Percentiles rank a stretch among this genome's conserved stretches.
Evolutionary conservation across 495 filamentous ascomycete genomes (phyloP).

Genomic region (Annulohypoxylon nitens): DNA sequence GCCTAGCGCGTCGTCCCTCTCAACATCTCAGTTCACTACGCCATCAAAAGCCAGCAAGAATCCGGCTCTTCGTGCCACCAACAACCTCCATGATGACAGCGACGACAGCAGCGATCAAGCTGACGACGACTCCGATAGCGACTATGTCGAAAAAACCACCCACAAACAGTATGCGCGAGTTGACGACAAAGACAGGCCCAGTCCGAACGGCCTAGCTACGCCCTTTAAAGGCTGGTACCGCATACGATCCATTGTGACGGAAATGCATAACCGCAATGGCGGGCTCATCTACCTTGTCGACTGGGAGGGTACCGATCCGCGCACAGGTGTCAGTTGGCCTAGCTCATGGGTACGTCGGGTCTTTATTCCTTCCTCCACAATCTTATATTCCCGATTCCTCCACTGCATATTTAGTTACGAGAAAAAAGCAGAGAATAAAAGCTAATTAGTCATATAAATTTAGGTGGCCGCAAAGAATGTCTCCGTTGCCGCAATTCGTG

Average conservation of each 20-base stretch:
- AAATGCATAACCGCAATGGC: conserved; percentile 19
- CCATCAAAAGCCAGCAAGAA: neutral
- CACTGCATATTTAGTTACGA: neutral
- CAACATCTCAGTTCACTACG: neutral
- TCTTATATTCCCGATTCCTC: neutral
- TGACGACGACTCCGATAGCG: neutral
- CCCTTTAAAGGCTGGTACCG: conserved; percentile 38
- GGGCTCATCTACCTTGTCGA: conserved; percentile 42
- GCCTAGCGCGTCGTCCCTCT: neutral
- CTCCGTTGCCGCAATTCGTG: conserved; percentile 26
- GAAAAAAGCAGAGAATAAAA: neutral
- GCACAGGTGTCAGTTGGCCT: conserved; percentile 41
- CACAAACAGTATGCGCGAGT: neutral
- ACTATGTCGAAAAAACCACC: neutral
- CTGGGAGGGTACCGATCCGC: conserved; percentile 43
- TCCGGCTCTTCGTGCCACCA: neutral
- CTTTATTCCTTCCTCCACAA: neutral
- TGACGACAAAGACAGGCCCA: neutral
- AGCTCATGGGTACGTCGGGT: conserved; percentile 44
- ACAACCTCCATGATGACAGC: neutral
- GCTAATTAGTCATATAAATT: conserved; percentile 9
- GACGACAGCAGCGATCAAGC: neutral
- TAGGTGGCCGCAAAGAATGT: conserved; percentile 32
- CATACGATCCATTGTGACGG: conserved; percentile 35
- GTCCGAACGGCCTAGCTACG: conserved; percentile 14